Conservation (phyloP, 805 yeast species). For the Metschnikowia arizonensis region DNA sequence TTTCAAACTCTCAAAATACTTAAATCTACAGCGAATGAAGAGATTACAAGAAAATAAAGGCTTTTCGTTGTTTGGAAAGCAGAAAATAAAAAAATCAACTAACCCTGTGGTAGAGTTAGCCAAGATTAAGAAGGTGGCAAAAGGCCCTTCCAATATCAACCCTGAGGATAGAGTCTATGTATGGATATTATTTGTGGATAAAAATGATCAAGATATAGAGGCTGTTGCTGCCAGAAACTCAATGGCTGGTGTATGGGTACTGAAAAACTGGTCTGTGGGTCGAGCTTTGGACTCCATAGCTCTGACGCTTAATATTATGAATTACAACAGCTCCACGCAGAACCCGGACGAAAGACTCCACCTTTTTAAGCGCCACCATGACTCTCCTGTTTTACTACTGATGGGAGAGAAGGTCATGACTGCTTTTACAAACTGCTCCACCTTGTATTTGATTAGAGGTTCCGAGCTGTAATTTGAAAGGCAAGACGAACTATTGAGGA, state of each 20-base stretch:
- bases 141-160: conserved; percentile 48
- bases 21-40: conserved; percentile 15
- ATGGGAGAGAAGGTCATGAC: conserved; percentile 37
- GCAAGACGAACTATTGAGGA: no score
- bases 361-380: conserved; percentile 37
- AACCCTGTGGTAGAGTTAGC: conserved; percentile 31
- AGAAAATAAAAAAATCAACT: conserved; percentile 5
- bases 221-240: conserved; percentile 26
- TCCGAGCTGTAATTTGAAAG: conserved; percentile 9
- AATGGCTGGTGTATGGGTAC: conserved; percentile 41
- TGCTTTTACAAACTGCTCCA: conserved; percentile 47
- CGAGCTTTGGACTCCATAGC: conserved; percentile 53
- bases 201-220: conserved; percentile 25
- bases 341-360: conserved; percentile 42
- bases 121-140: conserved; percentile 43
- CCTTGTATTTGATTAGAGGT: conserved; percentile 52
- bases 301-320: conserved; percentile 42
- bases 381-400: conserved; percentile 28
- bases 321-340: conserved; percentile 45
- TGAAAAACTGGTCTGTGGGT: conserved; percentile 58
- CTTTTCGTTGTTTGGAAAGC: conserved; percentile 6
- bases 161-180: conserved; percentile 45
- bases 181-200: conserved; percentile 42
- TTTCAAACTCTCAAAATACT: conserved; percentile 17
- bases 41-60: conserved; percentile 20